Percentiles rank a stretch among this genome's conserved stretches.
Conservation (phyloP, 352 stramenopile genomes). For the Globisporangium middletonii region DNA sequence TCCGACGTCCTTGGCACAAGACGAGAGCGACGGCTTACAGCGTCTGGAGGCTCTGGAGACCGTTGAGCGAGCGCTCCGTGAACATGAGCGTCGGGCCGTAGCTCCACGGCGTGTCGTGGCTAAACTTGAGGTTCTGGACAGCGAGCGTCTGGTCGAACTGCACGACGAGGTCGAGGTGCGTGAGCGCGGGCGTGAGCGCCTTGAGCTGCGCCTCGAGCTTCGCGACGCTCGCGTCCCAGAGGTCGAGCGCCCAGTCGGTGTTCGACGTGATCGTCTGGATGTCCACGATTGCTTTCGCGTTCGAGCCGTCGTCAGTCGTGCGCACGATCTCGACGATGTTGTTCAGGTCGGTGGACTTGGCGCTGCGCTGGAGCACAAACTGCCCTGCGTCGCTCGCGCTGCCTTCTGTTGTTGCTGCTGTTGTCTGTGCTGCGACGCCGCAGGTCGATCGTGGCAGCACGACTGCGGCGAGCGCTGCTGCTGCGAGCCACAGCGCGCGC, state of each 20-base stretch:
- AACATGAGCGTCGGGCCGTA: conserved; percentile 18
- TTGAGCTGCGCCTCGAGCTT: conserved; percentile 12
- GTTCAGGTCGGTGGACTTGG: conserved; percentile 5
- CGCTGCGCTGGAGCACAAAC: conserved; percentile 27
- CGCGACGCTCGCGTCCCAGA: conserved; percentile 20
- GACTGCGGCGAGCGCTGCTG: not conserved
- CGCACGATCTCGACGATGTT: conserved; percentile 18
- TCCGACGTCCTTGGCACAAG: not conserved
- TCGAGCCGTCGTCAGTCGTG: conserved; percentile 9
- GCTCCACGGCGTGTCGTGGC: conserved; percentile 9
- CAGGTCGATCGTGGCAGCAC: not conserved
- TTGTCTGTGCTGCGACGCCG: not conserved
- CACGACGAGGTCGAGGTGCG: conserved; percentile 15
- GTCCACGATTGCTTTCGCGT: conserved; percentile 7
- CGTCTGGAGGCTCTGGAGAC: conserved; percentile 22
- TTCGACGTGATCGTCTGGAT: conserved; percentile 18
- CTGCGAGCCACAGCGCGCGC: conserved; percentile 1
- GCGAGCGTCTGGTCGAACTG: not conserved
- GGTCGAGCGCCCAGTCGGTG: conserved; percentile 24
- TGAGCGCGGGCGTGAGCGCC: conserved; percentile 19
- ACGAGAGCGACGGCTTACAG: conserved; percentile 11
- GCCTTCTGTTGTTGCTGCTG: not conserved
- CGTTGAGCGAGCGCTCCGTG: conserved; percentile 11
- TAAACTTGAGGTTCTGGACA: conserved; percentile 9
- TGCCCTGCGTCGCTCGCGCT: not conserved